A percentile compares a stretch with the other conserved stretches of the same genome.
Evolutionary conservation across 805 yeast genomes (phyloP).

Genomic region (Cyberlindnera nakhonratchasimensis): DNA sequence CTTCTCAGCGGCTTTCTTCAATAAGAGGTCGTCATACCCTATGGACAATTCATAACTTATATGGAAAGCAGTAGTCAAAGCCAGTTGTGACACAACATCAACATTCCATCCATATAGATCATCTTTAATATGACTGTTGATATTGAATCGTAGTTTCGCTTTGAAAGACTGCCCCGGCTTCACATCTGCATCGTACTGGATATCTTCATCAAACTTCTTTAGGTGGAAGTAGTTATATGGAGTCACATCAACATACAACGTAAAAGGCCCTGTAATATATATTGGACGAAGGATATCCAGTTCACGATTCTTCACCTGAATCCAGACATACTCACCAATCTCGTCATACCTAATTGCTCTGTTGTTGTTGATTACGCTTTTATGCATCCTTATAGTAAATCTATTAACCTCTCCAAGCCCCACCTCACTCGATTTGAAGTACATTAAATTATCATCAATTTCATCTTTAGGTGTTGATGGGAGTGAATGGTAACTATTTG

Average conservation of each 20-base stretch:
- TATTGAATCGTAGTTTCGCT: conserved; percentile 49
- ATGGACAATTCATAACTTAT: conserved; percentile 63
- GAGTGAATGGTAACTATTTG: conserved; percentile 2
- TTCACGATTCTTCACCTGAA: conserved; percentile 69
- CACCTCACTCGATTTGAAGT: conserved; percentile 11
- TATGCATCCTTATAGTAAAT: conserved; percentile 9
- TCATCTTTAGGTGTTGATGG: background rate
- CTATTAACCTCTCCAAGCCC: conserved; percentile 24
- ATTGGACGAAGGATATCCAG: conserved; percentile 75
- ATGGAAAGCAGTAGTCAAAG: conserved; percentile 67
- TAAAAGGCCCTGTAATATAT: conserved; percentile 84
- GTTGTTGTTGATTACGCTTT: background rate
- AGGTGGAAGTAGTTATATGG: conserved; percentile 60
- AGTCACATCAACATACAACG: conserved; percentile 77
- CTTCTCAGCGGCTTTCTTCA: conserved; percentile 13
- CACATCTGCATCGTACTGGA: conserved; percentile 48
- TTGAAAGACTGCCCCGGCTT: conserved; percentile 72
- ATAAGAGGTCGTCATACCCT: conserved; percentile 39
- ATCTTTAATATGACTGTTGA: conserved; percentile 33
- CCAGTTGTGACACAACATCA: conserved; percentile 76
- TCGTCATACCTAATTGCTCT: conserved; percentile 14
- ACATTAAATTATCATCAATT: conserved; percentile 13
- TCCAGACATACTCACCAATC: conserved; percentile 31
- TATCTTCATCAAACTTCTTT: conserved; percentile 37
- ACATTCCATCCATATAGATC: conserved; percentile 64